Conservation (phyloP, 108 stramenopile genomes). For the Cyclotella cryptica region DNA sequence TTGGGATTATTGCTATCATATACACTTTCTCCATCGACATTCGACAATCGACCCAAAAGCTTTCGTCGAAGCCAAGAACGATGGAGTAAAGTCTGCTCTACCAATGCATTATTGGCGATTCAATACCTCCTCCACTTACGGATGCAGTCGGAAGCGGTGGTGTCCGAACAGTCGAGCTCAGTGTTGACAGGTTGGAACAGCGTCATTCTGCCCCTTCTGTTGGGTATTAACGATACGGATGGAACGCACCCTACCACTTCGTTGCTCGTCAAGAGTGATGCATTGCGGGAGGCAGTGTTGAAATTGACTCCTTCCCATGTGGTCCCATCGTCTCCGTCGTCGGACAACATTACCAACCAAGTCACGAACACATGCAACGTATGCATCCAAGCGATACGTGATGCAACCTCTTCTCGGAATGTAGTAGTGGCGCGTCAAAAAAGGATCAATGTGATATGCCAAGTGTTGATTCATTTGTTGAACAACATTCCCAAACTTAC, state of each 20-base stretch:
- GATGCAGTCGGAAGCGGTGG: neutral
- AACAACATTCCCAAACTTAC: conserved; percentile 4
- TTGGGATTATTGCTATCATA: conserved; percentile 12
- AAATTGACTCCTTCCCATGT: conserved; percentile 18
- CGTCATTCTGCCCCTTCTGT: conserved; percentile 42
- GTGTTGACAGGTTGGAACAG: conserved; percentile 33
- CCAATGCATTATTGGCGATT: conserved; percentile 40
- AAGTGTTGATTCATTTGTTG: conserved; percentile 34
- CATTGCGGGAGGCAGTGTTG: conserved; percentile 22
- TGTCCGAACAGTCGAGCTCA: neutral
- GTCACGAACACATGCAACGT: conserved; percentile 2
- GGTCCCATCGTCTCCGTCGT: neutral
- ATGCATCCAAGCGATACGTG: conserved; percentile 8
- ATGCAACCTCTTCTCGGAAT: neutral
- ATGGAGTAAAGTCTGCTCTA: conserved; percentile 35
- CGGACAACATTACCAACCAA: neutral
- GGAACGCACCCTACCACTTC: neutral
- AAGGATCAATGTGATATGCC: conserved; percentile 28
- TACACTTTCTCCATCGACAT: conserved; percentile 17
- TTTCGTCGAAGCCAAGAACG: conserved; percentile 10
- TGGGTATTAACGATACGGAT: conserved; percentile 8
- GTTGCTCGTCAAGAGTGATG: conserved; percentile 17
- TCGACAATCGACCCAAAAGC: conserved; percentile 12
- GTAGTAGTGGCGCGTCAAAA: conserved; percentile 19
- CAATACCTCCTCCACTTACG: conserved; percentile 31